Percentiles rank a stretch among this genome's conserved stretches.
These are phyloP conservation scores for Malania oleifera DNA, from an alignment of 164 flowering plant genomes.

Conservation along the genomic window DNA sequence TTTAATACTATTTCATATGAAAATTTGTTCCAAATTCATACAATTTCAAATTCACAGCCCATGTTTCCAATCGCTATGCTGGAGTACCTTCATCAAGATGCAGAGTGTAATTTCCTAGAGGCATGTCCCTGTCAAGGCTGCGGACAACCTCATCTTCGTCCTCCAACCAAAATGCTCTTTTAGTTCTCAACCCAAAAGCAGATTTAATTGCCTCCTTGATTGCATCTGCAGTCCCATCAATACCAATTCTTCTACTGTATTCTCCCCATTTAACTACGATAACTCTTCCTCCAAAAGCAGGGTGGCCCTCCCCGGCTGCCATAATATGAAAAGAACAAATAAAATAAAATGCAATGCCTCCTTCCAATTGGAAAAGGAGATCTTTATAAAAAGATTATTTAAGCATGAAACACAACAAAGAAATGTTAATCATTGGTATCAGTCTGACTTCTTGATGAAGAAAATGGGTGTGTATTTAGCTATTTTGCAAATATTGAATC, in stretches of 20 bases:
- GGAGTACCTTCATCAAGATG: constrained; percentile 29
- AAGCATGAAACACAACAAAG: neutral
- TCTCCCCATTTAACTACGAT: constrained; percentile 29
- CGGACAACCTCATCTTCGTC: constrained; percentile 34
- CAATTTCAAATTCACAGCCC: too few relatives aligned
- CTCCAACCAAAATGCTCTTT: constrained; percentile 35
- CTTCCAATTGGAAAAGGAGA: neutral
- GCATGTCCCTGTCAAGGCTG: constrained; percentile 35
- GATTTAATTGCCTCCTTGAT: constrained; percentile 30
- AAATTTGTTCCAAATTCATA: too few relatives aligned
- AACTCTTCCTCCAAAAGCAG: constrained; percentile 16
- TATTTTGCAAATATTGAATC: too few relatives aligned
- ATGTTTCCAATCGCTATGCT: too few relatives aligned
- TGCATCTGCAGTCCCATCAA: constrained; percentile 34
- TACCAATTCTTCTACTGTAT: constrained; percentile 27
- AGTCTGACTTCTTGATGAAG: too few relatives aligned
- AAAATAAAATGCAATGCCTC: neutral
- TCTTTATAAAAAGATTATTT: neutral
- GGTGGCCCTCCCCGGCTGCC: constrained; percentile 15
- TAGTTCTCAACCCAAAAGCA: constrained; percentile 31
- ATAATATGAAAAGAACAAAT: too few relatives aligned
- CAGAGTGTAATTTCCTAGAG: constrained; percentile 27
- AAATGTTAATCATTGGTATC: too few relatives aligned
- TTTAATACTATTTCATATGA: too few relatives aligned
- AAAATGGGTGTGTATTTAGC: too few relatives aligned